Conservation (phyloP, 257 asterid genomes). For the Penstemon davidsonii region DNA sequence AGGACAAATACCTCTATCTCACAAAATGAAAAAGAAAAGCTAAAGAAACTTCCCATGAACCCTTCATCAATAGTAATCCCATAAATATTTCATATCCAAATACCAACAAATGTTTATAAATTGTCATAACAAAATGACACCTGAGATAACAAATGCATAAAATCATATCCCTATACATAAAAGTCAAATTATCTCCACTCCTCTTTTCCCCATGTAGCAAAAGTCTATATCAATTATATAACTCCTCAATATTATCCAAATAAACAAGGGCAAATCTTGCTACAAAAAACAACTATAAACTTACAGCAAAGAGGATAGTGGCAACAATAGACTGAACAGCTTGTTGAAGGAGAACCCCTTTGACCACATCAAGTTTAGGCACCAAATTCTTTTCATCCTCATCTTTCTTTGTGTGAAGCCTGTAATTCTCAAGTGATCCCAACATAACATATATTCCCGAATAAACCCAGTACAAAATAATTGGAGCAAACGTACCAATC, state of each 20-base stretch:
- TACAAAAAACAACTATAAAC: slow-evolving; percentile 21
- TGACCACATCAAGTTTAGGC: slow-evolving; percentile 66
- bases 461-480: slow-evolving; percentile 76
- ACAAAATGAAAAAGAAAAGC: not conserved
- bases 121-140: not conserved
- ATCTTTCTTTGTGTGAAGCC: slow-evolving; percentile 74
- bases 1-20: not conserved
- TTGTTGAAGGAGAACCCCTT: slow-evolving; percentile 92
- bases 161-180: slow-evolving; percentile 2
- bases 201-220: not conserved
- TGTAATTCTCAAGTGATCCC: slow-evolving; percentile 67
- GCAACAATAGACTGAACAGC: slow-evolving; percentile 86
- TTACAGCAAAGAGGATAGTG: slow-evolving; percentile 72
- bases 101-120: not conserved
- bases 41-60: not conserved
- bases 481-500: slow-evolving; percentile 75
- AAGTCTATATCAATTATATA: not conserved
- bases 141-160: slow-evolving; percentile 1
- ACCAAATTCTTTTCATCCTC: slow-evolving; percentile 95
- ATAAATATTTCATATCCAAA: not conserved
- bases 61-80: not conserved
- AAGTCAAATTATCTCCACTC: slow-evolving; percentile 11
- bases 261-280: not conserved
- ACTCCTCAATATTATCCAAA: not conserved
- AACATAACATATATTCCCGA: slow-evolving; percentile 74